These are phyloP conservation scores for Aspergillus jensenii DNA, from an alignment of 2,329 filamentous ascomycete species.

Conservation along the genomic window DNA sequence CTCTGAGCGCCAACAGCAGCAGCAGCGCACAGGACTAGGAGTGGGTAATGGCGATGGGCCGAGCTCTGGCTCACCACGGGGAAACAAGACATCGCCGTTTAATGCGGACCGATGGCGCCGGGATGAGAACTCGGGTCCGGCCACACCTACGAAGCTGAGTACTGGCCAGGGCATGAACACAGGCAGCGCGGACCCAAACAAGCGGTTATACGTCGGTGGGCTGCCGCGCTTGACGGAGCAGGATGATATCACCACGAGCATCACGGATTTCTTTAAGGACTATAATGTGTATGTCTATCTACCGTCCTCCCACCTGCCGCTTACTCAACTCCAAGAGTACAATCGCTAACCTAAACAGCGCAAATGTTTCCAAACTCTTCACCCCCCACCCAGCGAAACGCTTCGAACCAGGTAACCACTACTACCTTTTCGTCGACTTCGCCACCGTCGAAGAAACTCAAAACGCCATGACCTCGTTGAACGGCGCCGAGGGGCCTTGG, in stretches of 20 bases:
- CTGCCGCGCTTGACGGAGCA: conserved; percentile 46
- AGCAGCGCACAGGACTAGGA: conserved; percentile 3
- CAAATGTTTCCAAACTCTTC: conserved; percentile 54
- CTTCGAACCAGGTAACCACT: conserved; percentile 54
- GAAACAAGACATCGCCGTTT: conserved; percentile 22
- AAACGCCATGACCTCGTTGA: conserved; percentile 49
- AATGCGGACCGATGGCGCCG: conserved; percentile 46
- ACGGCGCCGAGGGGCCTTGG: conserved; percentile 42
- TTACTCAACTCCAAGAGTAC: background rate
- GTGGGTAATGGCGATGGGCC: background rate
- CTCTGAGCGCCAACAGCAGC: conserved; percentile 28
- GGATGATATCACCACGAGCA: conserved; percentile 41
- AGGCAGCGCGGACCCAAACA: conserved; percentile 36
- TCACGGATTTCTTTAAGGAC: conserved; percentile 46
- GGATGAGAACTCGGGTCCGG: conserved; percentile 39
- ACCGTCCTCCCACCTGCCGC: background rate
- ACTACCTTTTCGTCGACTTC: conserved; percentile 69
- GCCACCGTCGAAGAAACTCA: conserved; percentile 55
- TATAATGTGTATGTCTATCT: conserved; percentile 40
- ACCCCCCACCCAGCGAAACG: conserved; percentile 58
- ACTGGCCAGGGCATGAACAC: conserved; percentile 26
- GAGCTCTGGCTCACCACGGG: conserved; percentile 18
- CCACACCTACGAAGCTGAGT: conserved; percentile 25
- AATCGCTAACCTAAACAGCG: conserved; percentile 24
- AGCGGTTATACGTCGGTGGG: conserved; percentile 50